Evolutionary conservation across 768 basidiomycete genomes (phyloP).

Genomic region (Pleurotus giganteus): DNA sequence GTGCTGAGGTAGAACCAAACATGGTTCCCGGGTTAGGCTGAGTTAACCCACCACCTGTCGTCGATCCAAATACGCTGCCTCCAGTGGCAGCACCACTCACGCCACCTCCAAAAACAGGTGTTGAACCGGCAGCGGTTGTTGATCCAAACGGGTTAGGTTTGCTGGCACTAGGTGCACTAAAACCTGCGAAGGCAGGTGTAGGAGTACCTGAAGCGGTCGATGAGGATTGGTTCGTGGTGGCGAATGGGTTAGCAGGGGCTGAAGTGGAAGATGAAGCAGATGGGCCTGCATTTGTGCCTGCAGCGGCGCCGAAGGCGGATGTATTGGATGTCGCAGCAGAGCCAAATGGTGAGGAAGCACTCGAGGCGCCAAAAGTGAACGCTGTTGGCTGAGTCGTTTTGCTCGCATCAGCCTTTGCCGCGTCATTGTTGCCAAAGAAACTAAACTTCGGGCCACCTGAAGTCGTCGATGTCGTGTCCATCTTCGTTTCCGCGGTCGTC

Average conservation of each 20-base stretch:
- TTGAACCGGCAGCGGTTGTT: not conserved
- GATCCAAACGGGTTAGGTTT: not conserved
- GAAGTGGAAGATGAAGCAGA: too few species aligned
- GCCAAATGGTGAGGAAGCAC: conserved; percentile 11
- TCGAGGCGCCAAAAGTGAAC: conserved; percentile 9
- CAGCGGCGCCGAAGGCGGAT: not conserved
- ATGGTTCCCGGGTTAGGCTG: too few species aligned
- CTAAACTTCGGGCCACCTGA: not conserved
- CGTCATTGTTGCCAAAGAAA: not conserved
- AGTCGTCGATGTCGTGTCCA: not conserved
- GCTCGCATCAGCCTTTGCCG: not conserved
- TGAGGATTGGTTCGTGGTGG: too few species aligned
- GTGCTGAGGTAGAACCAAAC: too few species aligned
- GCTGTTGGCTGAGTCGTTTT: not conserved
- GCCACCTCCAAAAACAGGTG: too few species aligned
- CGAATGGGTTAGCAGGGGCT: too few species aligned
- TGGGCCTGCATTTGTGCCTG: not conserved
- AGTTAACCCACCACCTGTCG: too few species aligned
- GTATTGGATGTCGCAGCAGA: not conserved
- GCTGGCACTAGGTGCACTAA: not conserved
- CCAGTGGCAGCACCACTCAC: too few species aligned
- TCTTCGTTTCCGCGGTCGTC: conserved; percentile 3
- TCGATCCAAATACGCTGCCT: too few species aligned
- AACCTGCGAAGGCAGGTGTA: not conserved
- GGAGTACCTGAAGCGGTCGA: not conserved